Percentiles rank a stretch among this genome's conserved stretches.
Conservation (phyloP, 352 stramenopile genomes). For the Peronospora destructor region DNA sequence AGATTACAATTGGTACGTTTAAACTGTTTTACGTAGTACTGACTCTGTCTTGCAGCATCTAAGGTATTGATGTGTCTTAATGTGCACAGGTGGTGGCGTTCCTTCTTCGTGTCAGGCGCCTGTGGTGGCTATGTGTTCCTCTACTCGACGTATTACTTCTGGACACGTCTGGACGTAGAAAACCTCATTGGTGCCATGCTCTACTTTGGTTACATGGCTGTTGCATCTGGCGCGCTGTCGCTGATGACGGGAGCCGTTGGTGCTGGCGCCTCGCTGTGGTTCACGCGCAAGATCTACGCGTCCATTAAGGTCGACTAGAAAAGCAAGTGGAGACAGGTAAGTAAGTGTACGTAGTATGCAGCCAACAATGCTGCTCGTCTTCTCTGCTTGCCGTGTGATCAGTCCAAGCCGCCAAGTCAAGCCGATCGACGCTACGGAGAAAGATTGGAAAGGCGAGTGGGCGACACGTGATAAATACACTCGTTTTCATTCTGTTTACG, state of each 20-base stretch:
- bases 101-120: conserved; percentile 94
- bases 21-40: background rate
- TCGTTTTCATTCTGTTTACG: conserved; percentile 8
- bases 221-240: conserved; percentile 94
- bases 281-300: conserved; percentile 97
- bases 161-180: conserved; percentile 90
- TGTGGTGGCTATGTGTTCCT: conserved; percentile 98
- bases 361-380: conserved; percentile 3
- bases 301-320: conserved; percentile 49
- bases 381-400: conserved; percentile 1
- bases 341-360: background rate
- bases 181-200: conserved; percentile 88
- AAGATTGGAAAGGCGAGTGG: background rate
- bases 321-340: conserved; percentile 6
- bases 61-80: background rate
- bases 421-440: too few species aligned
- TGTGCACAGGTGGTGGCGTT: conserved; percentile 92
- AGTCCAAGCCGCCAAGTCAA: too few species aligned
- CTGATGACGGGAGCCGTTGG: conserved; percentile 95
- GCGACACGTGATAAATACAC: conserved; percentile 18
- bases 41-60: background rate
- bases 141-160: conserved; percentile 99
- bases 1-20: conserved; percentile 98
- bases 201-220: conserved; percentile 99
- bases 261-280: conserved; percentile 96